phyloP scores from a whole-genome alignment of 148 eudicot genomes.

The Diospyros kaki region DNA sequence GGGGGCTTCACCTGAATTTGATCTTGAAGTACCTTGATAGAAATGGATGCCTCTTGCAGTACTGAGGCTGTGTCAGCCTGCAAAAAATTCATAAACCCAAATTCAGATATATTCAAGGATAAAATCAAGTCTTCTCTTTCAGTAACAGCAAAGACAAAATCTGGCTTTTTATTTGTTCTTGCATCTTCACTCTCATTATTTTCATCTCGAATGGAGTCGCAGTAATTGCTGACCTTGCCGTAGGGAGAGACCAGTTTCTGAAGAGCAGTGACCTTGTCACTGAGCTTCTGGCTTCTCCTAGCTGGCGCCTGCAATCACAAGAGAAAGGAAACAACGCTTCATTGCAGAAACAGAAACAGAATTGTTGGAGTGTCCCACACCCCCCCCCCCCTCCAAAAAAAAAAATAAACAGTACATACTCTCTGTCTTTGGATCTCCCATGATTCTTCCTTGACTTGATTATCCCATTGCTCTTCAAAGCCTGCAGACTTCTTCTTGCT shows the following conservation, averaged over 20 bases:
- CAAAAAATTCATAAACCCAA: not conserved
- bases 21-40: conserved; percentile 48
- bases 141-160: too few relatives aligned
- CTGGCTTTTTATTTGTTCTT: not conserved
- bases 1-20: conserved; percentile 42
- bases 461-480: conserved; percentile 5
- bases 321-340: too few relatives aligned
- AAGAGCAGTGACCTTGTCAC: conserved; percentile 52
- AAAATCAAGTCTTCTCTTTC: too few relatives aligned
- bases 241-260: conserved; percentile 67
- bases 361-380: too few relatives aligned
- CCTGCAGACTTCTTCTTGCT: not conserved
- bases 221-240: conserved; percentile 45
- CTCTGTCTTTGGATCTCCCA: not conserved
- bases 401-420: not conserved
- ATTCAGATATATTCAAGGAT: too few relatives aligned
- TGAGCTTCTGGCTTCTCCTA: conserved; percentile 52
- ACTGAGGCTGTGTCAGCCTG: conserved; percentile 74
- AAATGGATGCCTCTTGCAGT: conserved; percentile 57
- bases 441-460: not conserved
- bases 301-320: conserved; percentile 29
- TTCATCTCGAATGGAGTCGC: not conserved
- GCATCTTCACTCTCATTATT: not conserved
- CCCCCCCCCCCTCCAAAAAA: not conserved
- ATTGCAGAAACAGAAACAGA: not conserved